Evolutionary conservation across 495 filamentous ascomycete species (phyloP), one percentile per base, ranked within the genome.

Genomic region (Lasiosphaeria hispida): DNA sequence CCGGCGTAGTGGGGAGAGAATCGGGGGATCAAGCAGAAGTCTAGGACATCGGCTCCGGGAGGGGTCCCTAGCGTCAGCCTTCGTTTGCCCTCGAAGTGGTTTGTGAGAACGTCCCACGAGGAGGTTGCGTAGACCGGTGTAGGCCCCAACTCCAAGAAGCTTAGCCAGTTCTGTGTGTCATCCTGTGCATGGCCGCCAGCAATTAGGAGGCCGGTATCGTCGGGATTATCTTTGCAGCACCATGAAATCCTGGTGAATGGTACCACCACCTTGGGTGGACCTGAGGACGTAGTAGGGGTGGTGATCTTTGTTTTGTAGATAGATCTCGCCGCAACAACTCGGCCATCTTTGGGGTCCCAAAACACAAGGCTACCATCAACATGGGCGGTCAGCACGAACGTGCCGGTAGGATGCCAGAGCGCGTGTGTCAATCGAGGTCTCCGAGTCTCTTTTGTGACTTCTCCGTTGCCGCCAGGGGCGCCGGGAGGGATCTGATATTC

Each of bases 381-480:
- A 64, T 97, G 87, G 10, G 87, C 87, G 0, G 90, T 96, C 52
- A 92, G 69, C 39, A 97, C 72, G 63, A 97, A 98, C 0, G 89
- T 94, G 0, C 94, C 94, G 23, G 92, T 95, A 1, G 94, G 94
- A 74, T 98, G 94, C 94, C 94, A 98, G 37, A 91, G 64, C 0
- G 88, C 92, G 55, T 91, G 86, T 1, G 82, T 88, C 57, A 98
- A 70, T 48, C 77, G 80, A 9, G 93, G 93, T 56, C 74, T 86
- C 53, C 90, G 80, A 62, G 86, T 80, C 23, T 79, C 75, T 36
- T 72, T 67, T 18, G 68, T 60, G 14, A 59, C 68, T 15, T 65
- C 50, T 33, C 65, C 62, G 65, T 92, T 88, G 6, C 91, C 92
- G n/a, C 92, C 94, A 3, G 87, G 85, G n/a, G 93, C 92, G 9